Conservation (phyloP, 2,329 filamentous ascomycete genomes). For the Helicocarpus griseus region DNA sequence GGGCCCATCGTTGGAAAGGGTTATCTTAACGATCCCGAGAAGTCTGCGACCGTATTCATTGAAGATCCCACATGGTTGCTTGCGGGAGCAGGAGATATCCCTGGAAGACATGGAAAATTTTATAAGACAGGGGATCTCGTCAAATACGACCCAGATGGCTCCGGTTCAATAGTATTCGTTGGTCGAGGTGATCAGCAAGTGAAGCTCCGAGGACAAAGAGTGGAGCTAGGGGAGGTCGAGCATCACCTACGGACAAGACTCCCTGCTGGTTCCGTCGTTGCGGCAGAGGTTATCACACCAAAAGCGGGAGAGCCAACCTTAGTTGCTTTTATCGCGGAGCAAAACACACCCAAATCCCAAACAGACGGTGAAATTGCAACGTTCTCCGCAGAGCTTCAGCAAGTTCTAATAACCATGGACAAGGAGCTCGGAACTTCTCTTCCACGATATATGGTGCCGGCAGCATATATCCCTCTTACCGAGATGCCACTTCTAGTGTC, state of each 20-base stretch:
- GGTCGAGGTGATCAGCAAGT: slow-evolving; percentile 27
- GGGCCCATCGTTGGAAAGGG: slow-evolving; percentile 40
- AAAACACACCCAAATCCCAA: slow-evolving; percentile 21
- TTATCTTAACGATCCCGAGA: slow-evolving; percentile 26
- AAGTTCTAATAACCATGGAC: slow-evolving; percentile 25
- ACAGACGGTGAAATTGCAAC: slow-evolving; percentile 23
- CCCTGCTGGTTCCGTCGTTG: slow-evolving; percentile 35
- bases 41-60: slow-evolving; percentile 47
- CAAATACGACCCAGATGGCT: slow-evolving; percentile 21
- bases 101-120: slow-evolving; percentile 13
- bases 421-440: slow-evolving; percentile 27
- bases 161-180: slow-evolving; percentile 22
- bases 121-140: slow-evolving; percentile 31
- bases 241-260: slow-evolving; percentile 21
- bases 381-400: slow-evolving; percentile 19
- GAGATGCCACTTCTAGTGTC: slow-evolving; percentile 27
- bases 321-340: slow-evolving; percentile 35
- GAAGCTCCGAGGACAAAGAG: slow-evolving; percentile 27
- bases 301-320: slow-evolving; percentile 34
- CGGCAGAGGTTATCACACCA: slow-evolving; percentile 42
- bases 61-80: slow-evolving; percentile 29
- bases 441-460: slow-evolving; percentile 31
- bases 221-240: slow-evolving; percentile 28
- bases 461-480: slow-evolving; percentile 29
- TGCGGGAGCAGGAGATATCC: not conserved